These are phyloP conservation scores for Hypoxylon sp. DNA, from an alignment of 2,329 filamentous ascomycete genomes.

Conservation along the genomic window DNA sequence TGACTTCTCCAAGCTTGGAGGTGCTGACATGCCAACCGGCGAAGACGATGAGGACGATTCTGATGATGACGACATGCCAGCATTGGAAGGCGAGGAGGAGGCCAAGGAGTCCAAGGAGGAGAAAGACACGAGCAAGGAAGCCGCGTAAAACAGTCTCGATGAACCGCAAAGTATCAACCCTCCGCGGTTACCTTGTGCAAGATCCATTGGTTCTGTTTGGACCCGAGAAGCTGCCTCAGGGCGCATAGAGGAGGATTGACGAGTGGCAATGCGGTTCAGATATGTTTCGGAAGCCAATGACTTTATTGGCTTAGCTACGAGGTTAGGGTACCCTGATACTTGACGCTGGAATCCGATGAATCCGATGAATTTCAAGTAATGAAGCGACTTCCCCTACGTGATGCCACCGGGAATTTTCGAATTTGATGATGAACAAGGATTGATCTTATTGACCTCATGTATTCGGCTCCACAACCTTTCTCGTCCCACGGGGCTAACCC, in stretches of 20 bases:
- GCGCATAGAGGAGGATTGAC: constrained; percentile 40
- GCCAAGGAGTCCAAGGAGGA: constrained; percentile 57
- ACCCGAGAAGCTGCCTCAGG: constrained; percentile 40
- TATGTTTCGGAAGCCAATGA: constrained; percentile 47
- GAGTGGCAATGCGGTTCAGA: constrained; percentile 40
- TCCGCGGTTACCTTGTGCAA: constrained; percentile 33
- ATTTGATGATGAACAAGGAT: constrained; percentile 26
- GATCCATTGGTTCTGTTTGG: constrained; percentile 44
- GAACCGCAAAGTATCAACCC: constrained; percentile 29
- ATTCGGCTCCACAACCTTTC: constrained; percentile 34
- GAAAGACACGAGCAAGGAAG: constrained; percentile 48
- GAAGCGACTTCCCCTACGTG: constrained; percentile 31
- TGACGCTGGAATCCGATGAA: constrained; percentile 56
- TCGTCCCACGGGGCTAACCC: constrained; percentile 21
- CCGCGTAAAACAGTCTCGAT: constrained; percentile 35
- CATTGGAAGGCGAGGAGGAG: constrained; percentile 76
- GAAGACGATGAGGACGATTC: constrained; percentile 70
- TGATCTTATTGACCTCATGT: constrained; percentile 24
- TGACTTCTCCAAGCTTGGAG: constrained; percentile 92
- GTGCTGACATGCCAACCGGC: constrained; percentile 63
- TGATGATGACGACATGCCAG: constrained; percentile 86
- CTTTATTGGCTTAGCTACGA: constrained; percentile 43
- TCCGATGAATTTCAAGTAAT: constrained; percentile 42
- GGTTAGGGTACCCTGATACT: constrained; percentile 62
- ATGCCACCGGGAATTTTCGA: constrained; percentile 34